Conservation (phyloP, 2,329 filamentous ascomycete genomes). For the Neodidymelliopsis sp. region DNA sequence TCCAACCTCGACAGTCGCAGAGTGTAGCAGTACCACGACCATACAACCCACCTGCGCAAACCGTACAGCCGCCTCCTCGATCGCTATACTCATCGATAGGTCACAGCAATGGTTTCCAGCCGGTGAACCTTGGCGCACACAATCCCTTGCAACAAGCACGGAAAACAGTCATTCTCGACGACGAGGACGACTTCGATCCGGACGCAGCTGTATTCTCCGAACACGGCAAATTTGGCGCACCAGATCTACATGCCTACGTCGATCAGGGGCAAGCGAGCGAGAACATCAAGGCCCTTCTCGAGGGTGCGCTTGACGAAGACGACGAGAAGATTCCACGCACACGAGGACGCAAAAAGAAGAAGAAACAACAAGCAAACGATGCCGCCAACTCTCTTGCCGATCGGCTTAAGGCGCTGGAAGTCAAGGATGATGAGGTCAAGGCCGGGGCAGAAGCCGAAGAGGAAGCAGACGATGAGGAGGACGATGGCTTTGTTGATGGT, state of each 20-base stretch:
- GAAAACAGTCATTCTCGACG: slow-evolving; percentile 52
- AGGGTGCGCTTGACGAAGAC: slow-evolving; percentile 80
- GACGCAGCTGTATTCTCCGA: slow-evolving; percentile 56
- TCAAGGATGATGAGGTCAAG: slow-evolving; percentile 59
- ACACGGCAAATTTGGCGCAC: slow-evolving; percentile 59
- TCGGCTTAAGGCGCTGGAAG: slow-evolving; percentile 54
- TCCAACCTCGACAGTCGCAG: slow-evolving; percentile 39
- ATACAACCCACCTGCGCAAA: slow-evolving; percentile 52
- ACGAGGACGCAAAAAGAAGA: slow-evolving; percentile 55
- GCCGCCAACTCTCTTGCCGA: slow-evolving; percentile 51
- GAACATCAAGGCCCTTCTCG: slow-evolving; percentile 81
- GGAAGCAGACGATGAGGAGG: slow-evolving; percentile 57
- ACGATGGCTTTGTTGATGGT: slow-evolving; percentile 75
- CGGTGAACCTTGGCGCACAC: slow-evolving; percentile 41
- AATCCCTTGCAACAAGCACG: slow-evolving; percentile 41
- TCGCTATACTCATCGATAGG: slow-evolving; percentile 62
- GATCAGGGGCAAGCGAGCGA: slow-evolving; percentile 75
- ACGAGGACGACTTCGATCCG: slow-evolving; percentile 58
- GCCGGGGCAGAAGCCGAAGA: slow-evolving; percentile 48
- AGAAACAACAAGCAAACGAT: slow-evolving; percentile 45
- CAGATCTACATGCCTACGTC: slow-evolving; percentile 67
- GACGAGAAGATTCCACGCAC: slow-evolving; percentile 62
- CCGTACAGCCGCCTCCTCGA: slow-evolving; percentile 59
- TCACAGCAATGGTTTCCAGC: slow-evolving; percentile 51
- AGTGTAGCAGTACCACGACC: slow-evolving; percentile 58